Evolutionary conservation across 108 stramenopile species (phyloP), one percentile per base, ranked within the genome.

Genomic region (Skeletonema grethae): DNA sequence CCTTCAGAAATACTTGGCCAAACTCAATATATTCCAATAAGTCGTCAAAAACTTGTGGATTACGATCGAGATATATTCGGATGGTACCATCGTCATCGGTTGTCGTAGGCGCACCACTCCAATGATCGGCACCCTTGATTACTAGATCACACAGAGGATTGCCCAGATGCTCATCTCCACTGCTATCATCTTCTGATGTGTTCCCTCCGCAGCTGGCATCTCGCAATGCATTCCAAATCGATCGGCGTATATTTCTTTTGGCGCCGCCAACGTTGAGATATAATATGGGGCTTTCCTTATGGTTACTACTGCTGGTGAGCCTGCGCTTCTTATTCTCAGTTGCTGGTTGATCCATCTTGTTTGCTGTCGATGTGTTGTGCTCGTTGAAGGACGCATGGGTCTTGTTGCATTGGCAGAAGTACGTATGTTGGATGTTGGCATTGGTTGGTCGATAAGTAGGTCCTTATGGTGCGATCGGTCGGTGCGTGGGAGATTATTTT

Each of bases 231-330:
- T 24, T 65, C n/a, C 65, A 28, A 0, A 72, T n/a, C 12, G 65
- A 67, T 18, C 65, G 64, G 22, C 71, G 71, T 11, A 72, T 24
- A 45, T 66, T 66, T 12, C 71, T 13, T 25, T 53, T 67, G 15
- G 65, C 50, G 5, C 71, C 71, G 24, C 71, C 71, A 5, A 72
- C 65, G 24, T 57, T 65, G 48, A 72, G 50, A 72, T 18, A n/a
- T 12, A 72, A 7, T 10, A 72, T 72, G 46, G 71, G 71, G 55
- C 63, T 34, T 38, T 38, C 36, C 10, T 38, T 38, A 1, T 38
- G 10, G 2, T 11, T 11, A 11, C 9, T 38, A 0, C 1, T 11
- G 10, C 36, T 38, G 36, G 36, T 38, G 36, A 38, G 36, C 36
- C 10, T 38, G 0, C 36, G 36, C 36, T 38, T 38, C 11, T 38